Conservation (phyloP, 108 stramenopile genomes). For the Pelagomonas calceolata region DNA sequence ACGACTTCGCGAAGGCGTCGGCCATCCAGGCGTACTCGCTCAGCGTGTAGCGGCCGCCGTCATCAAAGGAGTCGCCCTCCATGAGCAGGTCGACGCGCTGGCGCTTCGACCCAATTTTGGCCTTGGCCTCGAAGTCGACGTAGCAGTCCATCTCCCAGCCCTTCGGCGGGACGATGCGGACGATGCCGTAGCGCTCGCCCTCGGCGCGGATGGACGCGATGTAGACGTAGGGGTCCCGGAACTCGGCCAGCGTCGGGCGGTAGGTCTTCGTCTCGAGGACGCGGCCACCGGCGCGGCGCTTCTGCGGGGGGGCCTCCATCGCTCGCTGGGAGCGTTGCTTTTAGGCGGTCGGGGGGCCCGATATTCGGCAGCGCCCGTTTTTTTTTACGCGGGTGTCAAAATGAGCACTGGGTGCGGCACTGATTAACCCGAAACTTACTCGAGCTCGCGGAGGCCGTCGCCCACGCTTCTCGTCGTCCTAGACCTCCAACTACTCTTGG, state of each 20-base stretch:
- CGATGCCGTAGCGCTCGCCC: slow-evolving; percentile 83
- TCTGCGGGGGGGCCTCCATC: too few species aligned
- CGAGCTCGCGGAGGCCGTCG: too few species aligned
- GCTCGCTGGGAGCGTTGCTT: too few species aligned
- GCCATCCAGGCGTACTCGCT: slow-evolving; percentile 46
- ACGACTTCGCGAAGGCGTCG: slow-evolving; percentile 19
- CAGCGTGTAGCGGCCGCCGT: slow-evolving; percentile 75
- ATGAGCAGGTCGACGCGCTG: slow-evolving; percentile 36
- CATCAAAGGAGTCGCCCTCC: slow-evolving; percentile 47
- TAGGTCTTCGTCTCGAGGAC: too few species aligned
- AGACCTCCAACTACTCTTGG: too few species aligned
- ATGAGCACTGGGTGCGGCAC: too few species aligned
- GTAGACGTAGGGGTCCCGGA: slow-evolving; percentile 68
- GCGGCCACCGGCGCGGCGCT: slow-evolving; percentile 17
- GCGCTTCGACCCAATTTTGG: slow-evolving; percentile 63
- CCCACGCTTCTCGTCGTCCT: too few species aligned
- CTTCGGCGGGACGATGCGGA: slow-evolving; percentile 85
- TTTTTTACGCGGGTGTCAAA: too few species aligned
- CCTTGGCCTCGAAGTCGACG: slow-evolving; percentile 47
- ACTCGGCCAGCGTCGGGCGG: slow-evolving; percentile 70
- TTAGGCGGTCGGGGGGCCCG: too few species aligned
- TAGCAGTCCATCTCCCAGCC: slow-evolving; percentile 61
- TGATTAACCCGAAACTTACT: too few species aligned
- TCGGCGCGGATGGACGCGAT: slow-evolving; percentile 68
- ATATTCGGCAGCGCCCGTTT: too few species aligned